Evolutionary conservation across 805 yeast species (phyloP).

Genomic region (Lipomyces yamadae): DNA sequence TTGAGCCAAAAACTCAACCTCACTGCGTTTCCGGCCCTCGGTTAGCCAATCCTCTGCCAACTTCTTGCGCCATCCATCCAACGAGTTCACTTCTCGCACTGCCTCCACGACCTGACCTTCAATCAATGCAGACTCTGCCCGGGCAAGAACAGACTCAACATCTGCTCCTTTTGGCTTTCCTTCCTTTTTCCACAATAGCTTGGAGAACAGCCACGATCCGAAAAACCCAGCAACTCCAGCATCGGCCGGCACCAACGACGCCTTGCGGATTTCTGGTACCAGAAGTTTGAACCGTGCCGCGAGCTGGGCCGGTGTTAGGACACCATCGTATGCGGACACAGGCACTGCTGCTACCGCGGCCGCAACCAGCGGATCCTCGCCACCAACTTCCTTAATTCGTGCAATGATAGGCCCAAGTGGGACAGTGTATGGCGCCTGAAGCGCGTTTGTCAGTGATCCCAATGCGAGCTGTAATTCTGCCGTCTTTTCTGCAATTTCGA

Average conservation of each 20-base stretch:
- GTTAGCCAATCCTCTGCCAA: slow-evolving; percentile 90
- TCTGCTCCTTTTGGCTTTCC: slow-evolving; percentile 84
- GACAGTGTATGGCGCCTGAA: slow-evolving; percentile 49
- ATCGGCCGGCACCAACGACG: slow-evolving; percentile 88
- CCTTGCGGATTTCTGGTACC: slow-evolving; percentile 84
- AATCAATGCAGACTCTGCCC: slow-evolving; percentile 75
- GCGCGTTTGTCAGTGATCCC: slow-evolving; percentile 50
- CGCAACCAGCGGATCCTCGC: slow-evolving; percentile 57
- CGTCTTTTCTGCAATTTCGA: slow-evolving; percentile 49
- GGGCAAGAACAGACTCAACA: slow-evolving; percentile 84
- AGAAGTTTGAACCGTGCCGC: slow-evolving; percentile 78
- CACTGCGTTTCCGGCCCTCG: slow-evolving; percentile 87
- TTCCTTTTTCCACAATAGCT: slow-evolving; percentile 72
- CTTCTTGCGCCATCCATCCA: slow-evolving; percentile 92
- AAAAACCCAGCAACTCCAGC: slow-evolving; percentile 95
- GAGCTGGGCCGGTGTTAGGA: slow-evolving; percentile 77
- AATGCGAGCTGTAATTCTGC: slow-evolving; percentile 54
- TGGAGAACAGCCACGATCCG: slow-evolving; percentile 76
- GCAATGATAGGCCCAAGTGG: slow-evolving; percentile 46
- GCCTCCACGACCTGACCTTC: slow-evolving; percentile 84
- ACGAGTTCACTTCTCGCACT: slow-evolving; percentile 85
- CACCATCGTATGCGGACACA: slow-evolving; percentile 55
- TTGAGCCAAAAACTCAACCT: slow-evolving; percentile 77
- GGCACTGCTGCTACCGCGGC: slow-evolving; percentile 57
- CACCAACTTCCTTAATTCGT: slow-evolving; percentile 47